Conservation (phyloP, 2,329 filamentous ascomycete species). For the Daldinia eschscholtzii region DNA sequence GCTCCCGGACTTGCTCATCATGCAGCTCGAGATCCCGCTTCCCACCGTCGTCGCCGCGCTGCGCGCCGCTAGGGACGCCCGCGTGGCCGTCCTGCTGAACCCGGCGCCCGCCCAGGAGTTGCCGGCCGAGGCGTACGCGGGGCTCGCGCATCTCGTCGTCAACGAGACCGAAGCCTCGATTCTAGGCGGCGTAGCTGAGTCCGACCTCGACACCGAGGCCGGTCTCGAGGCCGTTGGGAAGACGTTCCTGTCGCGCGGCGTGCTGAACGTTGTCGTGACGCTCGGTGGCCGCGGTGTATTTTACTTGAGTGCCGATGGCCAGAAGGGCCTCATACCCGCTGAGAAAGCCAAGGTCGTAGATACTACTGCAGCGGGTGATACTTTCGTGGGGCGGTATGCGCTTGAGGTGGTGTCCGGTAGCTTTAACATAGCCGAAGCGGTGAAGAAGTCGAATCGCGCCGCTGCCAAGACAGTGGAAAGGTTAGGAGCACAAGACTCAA, state of each 20-base stretch:
- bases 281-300: conserved; percentile 85
- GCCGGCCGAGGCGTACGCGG: conserved; percentile 73
- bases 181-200: conserved; percentile 69
- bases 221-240: conserved; percentile 63
- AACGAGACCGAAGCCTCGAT: conserved; percentile 92
- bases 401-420: conserved; percentile 71
- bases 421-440: conserved; percentile 70
- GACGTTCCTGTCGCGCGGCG: conserved; percentile 76
- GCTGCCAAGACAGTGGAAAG: conserved; percentile 76
- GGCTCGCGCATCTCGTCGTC: conserved; percentile 83
- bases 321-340: conserved; percentile 68
- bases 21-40: conserved; percentile 84
- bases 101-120: conserved; percentile 82
- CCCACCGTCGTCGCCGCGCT: conserved; percentile 74
- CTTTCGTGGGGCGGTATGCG: conserved; percentile 90
- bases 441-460: conserved; percentile 71
- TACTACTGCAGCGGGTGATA: conserved; percentile 94
- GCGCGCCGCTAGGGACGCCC: conserved; percentile 59
- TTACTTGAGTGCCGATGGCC: conserved; percentile 64
- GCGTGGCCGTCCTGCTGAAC: conserved; percentile 80
- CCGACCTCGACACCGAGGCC: conserved; percentile 61
- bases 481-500: conserved; percentile 73
- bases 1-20: conserved; percentile 73
- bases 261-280: conserved; percentile 84
- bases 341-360: conserved; percentile 84